Base-by-base conservation (phyloP, 1,284 basidiomycete species). In the Cryptococcus jaspeensis region DNA sequence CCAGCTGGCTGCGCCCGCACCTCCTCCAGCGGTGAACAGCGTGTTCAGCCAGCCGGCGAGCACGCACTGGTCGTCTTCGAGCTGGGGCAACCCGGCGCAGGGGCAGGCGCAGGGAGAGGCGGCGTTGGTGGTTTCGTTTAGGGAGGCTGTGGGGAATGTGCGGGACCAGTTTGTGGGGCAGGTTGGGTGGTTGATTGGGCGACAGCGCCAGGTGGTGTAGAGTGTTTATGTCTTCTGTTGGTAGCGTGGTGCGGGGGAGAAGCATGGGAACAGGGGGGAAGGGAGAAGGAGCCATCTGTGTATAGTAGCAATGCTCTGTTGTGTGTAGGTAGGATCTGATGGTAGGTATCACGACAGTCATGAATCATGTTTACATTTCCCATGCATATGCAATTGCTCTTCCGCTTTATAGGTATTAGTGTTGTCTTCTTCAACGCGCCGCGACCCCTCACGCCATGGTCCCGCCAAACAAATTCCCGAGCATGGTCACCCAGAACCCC, bases 401-500 rank as follows among this genome's bases (percentile, higher is more conserved):
- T 18, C 39, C 7, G 15, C 7, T 41, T 41, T 15, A 16, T n/a
- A 16, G 39, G 39, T 9, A n/a, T 16, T 15, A 16, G 39, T 43
- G 18, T 12, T 12, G 39, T n/a, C 11, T 23, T 23, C 18, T 12
- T 18, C 44, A 46, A 22, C 8, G 15, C 9, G 13, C 20, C 12
- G 23, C 23, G 42, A 32, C 28, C 4, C 9, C 41, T 48, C 43
- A 70, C n/a, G 81, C 81, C 61, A 87, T 82, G 35, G 85, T 49
- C 18, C 47, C 84, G 58, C 84, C 85, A 37, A 75, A 75, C 44
- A 88, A 72, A 36, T 84, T 84, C 38, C 84, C 85, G 43, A 90
- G 66, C 70, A 88, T 79, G 1, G 90, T 92, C 62, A 90, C 77
- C 88, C 89, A 92, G 89, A 90, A 93, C 5, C 87, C 91, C 44